Conservation (phyloP, 768 basidiomycete species). For the Tremella mesenterica region DNA sequence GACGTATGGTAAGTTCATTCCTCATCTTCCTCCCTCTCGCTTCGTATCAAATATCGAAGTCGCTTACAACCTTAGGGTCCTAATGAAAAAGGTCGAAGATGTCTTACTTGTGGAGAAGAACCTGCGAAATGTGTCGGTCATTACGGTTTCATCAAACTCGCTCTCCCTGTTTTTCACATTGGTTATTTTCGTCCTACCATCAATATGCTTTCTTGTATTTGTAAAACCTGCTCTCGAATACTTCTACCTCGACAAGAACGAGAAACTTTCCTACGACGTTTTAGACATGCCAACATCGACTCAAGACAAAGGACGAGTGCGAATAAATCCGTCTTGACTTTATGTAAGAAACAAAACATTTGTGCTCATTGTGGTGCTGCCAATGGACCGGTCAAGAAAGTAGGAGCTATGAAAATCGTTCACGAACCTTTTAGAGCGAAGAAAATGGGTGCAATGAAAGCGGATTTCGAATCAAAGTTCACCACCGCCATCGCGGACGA, state of each 20-base stretch:
- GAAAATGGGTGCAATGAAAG: constrained; percentile 74
- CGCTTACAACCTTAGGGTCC: constrained; percentile 58
- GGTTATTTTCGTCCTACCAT: constrained; percentile 97
- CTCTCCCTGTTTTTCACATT: constrained; percentile 94
- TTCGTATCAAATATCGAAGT: too few relatives aligned
- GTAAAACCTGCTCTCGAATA: constrained; percentile 93
- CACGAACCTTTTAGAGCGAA: constrained; percentile 96
- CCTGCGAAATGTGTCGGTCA: constrained; percentile 95
- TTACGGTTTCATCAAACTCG: constrained; percentile 95
- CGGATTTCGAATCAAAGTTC: constrained; percentile 77
- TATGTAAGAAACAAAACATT: constrained; percentile 79
- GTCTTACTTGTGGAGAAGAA: constrained; percentile 87
- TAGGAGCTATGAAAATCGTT: constrained; percentile 78
- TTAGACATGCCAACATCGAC: constrained; percentile 81
- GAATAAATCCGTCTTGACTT: constrained; percentile 72
- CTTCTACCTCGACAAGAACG: constrained; percentile 80
- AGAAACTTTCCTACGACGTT: constrained; percentile 73
- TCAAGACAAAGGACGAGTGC: constrained; percentile 78
- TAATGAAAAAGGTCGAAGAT: constrained; percentile 81
- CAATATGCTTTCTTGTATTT: constrained; percentile 84
- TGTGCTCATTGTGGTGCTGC: constrained; percentile 89
- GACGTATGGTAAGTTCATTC: constrained; percentile 61
- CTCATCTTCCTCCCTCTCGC: too few relatives aligned
- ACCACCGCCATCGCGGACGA: constrained; percentile 70
- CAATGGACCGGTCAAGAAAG: constrained; percentile 95